These are phyloP conservation scores for Polytolypa hystricis DNA, from an alignment of 2,329 filamentous ascomycete genomes.

Conservation along the genomic window DNA sequence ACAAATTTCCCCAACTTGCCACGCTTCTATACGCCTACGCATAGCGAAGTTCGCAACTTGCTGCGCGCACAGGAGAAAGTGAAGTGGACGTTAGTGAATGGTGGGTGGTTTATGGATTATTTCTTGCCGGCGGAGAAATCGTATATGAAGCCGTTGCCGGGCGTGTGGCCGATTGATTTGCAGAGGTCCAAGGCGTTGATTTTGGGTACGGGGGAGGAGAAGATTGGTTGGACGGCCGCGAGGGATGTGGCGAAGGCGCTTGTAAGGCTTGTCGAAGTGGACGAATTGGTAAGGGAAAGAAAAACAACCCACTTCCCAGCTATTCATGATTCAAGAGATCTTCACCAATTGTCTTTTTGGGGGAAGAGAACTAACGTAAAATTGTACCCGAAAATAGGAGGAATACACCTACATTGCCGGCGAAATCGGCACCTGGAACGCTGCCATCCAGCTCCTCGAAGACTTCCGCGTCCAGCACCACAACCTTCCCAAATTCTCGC, in stretches of 20 bases:
- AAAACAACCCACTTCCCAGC: no score
- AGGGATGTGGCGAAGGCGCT: constrained; percentile 13
- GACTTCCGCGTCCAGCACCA: background rate
- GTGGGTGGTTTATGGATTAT: constrained; percentile 16
- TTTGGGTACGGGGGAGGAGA: constrained; percentile 12
- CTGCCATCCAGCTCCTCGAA: background rate
- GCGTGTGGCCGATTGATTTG: constrained; percentile 10
- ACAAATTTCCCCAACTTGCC: constrained; percentile 11
- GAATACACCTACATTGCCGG: constrained; percentile 4
- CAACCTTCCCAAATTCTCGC: no score
- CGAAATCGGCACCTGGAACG: constrained; percentile 2
- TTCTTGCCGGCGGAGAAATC: constrained; percentile 6
- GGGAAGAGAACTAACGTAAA: background rate
- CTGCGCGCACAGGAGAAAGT: constrained; percentile 7
- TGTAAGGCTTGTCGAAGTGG: constrained; percentile 1
- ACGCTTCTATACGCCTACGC: constrained; percentile 8
- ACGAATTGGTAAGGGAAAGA: background rate
- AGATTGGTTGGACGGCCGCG: constrained; percentile 12
- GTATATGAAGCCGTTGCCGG: constrained; percentile 5
- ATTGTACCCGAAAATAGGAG: background rate
- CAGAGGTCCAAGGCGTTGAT: constrained; percentile 6
- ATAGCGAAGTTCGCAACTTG: constrained; percentile 8
- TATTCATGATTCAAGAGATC: background rate
- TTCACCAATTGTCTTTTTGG: background rate
- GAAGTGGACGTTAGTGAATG: constrained; percentile 13